phyloP scores from a whole-genome alignment of 768 basidiomycete genomes.

The Russula olivacea region DNA sequence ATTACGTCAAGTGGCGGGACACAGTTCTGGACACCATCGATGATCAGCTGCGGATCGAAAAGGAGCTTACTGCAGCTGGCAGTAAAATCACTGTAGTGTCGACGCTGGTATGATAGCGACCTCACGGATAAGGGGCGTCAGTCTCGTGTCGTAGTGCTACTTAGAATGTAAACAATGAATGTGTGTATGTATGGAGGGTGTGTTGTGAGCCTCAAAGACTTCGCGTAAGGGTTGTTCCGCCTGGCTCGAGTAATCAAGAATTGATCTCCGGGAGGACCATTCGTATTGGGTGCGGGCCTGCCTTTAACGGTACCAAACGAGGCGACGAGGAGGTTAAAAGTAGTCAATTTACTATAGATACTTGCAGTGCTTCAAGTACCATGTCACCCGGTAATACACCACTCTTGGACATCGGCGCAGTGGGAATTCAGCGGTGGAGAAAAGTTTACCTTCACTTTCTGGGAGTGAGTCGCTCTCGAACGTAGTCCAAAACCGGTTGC shows the following conservation, averaged over 20 bases:
- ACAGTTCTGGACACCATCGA: constrained; percentile 21
- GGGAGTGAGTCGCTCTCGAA: too few species aligned
- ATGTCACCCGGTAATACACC: too few species aligned
- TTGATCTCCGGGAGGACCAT: constrained; percentile 25
- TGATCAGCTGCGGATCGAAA: constrained; percentile 19
- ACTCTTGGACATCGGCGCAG: too few species aligned
- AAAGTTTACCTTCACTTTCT: constrained; percentile 89
- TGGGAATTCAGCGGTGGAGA: too few species aligned
- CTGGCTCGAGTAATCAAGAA: neutral
- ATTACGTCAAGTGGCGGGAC: constrained; percentile 21
- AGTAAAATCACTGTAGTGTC: neutral
- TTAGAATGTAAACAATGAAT: too few species aligned
- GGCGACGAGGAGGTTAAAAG: neutral
- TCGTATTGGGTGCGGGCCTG: constrained; percentile 12
- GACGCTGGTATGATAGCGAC: neutral
- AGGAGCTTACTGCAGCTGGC: neutral
- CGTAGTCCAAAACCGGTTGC: too few species aligned
- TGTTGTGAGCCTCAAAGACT: too few species aligned
- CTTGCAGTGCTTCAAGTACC: too few species aligned
- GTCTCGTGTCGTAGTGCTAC: constrained; percentile 1
- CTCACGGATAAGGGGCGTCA: constrained; percentile 5
- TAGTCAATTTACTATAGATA: too few species aligned
- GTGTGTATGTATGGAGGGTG: too few species aligned
- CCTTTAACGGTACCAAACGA: constrained; percentile 22
- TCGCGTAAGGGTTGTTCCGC: too few species aligned